Evolutionary conservation across 768 basidiomycete genomes (phyloP), one percentile per base, ranked within the genome.

Genomic region (Phaffia australis): DNA sequence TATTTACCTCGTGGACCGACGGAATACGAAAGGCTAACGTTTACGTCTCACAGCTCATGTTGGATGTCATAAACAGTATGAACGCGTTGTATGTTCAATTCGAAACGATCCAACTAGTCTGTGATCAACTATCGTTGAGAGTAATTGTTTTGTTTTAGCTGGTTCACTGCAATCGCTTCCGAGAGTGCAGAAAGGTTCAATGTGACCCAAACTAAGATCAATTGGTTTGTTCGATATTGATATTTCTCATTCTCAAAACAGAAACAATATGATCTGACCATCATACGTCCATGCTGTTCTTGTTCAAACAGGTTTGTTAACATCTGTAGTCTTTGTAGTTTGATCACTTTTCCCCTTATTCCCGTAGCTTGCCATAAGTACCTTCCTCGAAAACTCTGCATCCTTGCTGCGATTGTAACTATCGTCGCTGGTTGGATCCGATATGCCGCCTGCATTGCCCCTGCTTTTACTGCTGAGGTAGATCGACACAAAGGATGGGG

Each of bases 151-250:
- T 80, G 84, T 15, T 78, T 81, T 87, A 82, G 7, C 83, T 87
- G 84, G 88, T 91, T 90, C 71, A 88, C 88, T 3, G 87, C 89
- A 3, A 89, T 92, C 63, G 79, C 88, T 0, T 84, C 83, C 51
- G 74, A 84, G 71, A 79, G 88, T 88, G 57, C 52, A 79, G 68
- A 16, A 7, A 25, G n/a, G 14, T 42, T 63, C 32, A 51, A 42
- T 18, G 27, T 51, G n/a, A n/a, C 54, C 3, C 8, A 47, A 0
- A 35, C 63, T 3, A 35, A 55, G 59, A 49, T 65, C 1, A 35
- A 27, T 7, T 35, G 57, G 52, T 32, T 46, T 18, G 55, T 54
- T 15, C 25, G 11, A 4, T 42, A 42, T 60, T 55, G 18, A 25
- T 42, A 15, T 50, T 27, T 9, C 19, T 58, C 29, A 59, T 35